These are phyloP conservation scores for Trichoderma sp. DNA, from an alignment of 2,329 filamentous ascomycete genomes.

Conservation along the genomic window DNA sequence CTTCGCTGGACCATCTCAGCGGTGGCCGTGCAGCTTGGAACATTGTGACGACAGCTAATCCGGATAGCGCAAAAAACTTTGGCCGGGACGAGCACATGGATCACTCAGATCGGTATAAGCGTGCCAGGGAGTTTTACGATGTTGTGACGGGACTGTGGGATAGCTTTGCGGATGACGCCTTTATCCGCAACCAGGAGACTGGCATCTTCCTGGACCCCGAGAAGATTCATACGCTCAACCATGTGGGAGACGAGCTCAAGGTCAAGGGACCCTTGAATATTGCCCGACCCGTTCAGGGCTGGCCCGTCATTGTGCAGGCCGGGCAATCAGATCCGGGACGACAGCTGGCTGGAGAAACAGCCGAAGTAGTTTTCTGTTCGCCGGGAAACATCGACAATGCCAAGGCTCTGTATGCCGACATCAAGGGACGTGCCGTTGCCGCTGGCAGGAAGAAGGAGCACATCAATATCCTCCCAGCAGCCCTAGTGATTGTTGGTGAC, in stretches of 20 bases:
- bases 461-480: constrained; percentile 51
- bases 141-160: constrained; percentile 53
- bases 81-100: constrained; percentile 48
- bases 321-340: constrained; percentile 51
- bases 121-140: constrained; percentile 51
- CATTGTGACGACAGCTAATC: constrained; percentile 52
- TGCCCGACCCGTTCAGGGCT: constrained; percentile 50
- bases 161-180: constrained; percentile 54
- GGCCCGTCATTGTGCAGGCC: constrained; percentile 55
- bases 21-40: constrained; percentile 52
- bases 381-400: constrained; percentile 43
- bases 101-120: constrained; percentile 48
- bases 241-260: constrained; percentile 40
- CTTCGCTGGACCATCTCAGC: constrained; percentile 51
- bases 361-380: constrained; percentile 51
- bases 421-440: constrained; percentile 45
- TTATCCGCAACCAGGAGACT: constrained; percentile 45
- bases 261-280: constrained; percentile 51
- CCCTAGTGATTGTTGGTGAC: constrained; percentile 49
- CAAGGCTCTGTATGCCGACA: constrained; percentile 49
- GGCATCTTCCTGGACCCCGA: constrained; percentile 50
- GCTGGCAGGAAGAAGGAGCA: constrained; percentile 45
- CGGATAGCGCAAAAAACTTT: constrained; percentile 52
- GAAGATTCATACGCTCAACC: constrained; percentile 51
- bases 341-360: constrained; percentile 51